phyloP scores from a whole-genome alignment of 352 stramenopile species.

The Globisporangium nagaii region DNA sequence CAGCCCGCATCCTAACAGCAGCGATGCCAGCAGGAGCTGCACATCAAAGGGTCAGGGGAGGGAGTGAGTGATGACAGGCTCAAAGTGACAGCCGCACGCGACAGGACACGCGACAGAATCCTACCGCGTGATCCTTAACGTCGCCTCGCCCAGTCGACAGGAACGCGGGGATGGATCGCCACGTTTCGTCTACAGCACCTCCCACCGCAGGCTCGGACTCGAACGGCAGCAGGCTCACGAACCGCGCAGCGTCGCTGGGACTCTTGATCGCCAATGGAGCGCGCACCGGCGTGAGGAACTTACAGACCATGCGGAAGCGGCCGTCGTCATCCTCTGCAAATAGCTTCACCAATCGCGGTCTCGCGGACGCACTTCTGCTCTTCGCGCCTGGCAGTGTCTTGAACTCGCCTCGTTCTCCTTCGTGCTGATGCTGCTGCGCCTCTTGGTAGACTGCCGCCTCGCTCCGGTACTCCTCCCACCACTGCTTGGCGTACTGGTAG shows the following conservation, averaged over 20 bases:
- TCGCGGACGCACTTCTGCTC: constrained; percentile 9
- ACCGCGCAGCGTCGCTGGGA: constrained; percentile 79
- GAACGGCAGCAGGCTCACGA: constrained; percentile 77
- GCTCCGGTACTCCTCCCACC: constrained; percentile 75
- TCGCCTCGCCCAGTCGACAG: constrained; percentile 74
- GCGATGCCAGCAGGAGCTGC: constrained; percentile 75
- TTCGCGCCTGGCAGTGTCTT: constrained; percentile 2
- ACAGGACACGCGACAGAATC: background rate
- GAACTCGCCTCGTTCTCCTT: constrained; percentile 19
- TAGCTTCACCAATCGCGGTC: constrained; percentile 62
- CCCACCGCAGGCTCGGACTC: constrained; percentile 48
- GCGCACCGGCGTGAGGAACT: constrained; percentile 68
- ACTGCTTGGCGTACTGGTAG: constrained; percentile 79
- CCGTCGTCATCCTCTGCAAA: constrained; percentile 88
- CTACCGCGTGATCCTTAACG: constrained; percentile 76
- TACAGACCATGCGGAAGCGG: constrained; percentile 80
- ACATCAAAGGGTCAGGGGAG: background rate
- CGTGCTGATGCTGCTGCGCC: background rate
- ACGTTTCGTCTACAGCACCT: constrained; percentile 57
- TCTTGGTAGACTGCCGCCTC: constrained; percentile 19
- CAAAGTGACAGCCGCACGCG: no score
- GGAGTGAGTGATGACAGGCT: no score
- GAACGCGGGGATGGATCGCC: constrained; percentile 68
- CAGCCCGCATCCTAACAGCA: constrained; percentile 86
- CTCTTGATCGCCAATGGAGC: constrained; percentile 40